Percentiles rank a stretch among this genome's conserved stretches.
Conservation (phyloP, 2,329 filamentous ascomycete genomes). For the Zymoseptoria brevis region DNA sequence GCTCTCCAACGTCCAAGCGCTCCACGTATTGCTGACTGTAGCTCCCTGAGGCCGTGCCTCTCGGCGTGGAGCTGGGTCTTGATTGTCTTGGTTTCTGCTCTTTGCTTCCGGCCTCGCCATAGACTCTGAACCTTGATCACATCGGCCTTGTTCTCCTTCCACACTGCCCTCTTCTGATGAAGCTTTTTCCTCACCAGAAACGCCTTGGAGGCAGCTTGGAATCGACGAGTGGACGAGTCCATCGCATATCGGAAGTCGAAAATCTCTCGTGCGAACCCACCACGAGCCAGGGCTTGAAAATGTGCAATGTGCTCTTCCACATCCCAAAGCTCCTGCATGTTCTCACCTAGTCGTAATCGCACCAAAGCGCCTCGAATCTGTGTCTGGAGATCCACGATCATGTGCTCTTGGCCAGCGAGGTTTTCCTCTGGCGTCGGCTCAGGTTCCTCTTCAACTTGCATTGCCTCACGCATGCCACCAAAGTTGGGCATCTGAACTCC, state of each 20-base stretch:
- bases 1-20: constrained; percentile 48
- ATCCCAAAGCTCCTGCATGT: constrained; percentile 88
- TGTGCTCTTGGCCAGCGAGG: constrained; percentile 63
- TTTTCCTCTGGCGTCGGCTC: constrained; percentile 84
- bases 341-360: constrained; percentile 65
- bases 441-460: constrained; percentile 74
- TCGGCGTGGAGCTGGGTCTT: constrained; percentile 41
- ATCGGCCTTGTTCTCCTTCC: constrained; percentile 59
- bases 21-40: constrained; percentile 40
- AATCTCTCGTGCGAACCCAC: constrained; percentile 79
- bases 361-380: constrained; percentile 75
- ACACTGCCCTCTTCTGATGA: constrained; percentile 56
- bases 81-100: constrained; percentile 38
- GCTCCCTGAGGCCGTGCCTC: constrained; percentile 39
- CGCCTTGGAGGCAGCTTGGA: constrained; percentile 74
- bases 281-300: constrained; percentile 78
- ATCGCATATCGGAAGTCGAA: constrained; percentile 74
- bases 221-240: constrained; percentile 66
- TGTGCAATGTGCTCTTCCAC: constrained; percentile 69
- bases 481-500: constrained; percentile 96
- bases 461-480: constrained; percentile 92
- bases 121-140: constrained; percentile 77
- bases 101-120: constrained; percentile 56
- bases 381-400: constrained; percentile 73
- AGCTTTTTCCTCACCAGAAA: constrained; percentile 62